Conservation (phyloP, 2,329 filamentous ascomycete species). For the Diplodia seriata region DNA sequence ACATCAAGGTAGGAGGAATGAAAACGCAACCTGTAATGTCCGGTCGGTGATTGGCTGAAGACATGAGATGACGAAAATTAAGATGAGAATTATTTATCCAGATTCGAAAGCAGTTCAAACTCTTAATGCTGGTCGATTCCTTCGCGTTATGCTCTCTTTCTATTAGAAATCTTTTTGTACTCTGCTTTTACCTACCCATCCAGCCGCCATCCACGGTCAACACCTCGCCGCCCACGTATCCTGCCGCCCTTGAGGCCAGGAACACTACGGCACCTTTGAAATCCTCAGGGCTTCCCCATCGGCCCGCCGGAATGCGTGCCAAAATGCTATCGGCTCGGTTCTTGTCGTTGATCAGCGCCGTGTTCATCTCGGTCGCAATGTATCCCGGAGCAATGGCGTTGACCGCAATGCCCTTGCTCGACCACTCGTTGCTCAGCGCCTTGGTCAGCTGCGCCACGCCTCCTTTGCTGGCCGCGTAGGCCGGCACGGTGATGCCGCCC, state of each 20-base stretch:
- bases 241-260: conserved; percentile 76
- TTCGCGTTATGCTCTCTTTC: not conserved
- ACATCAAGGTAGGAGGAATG: conserved; percentile 8
- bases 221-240: conserved; percentile 82
- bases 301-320: conserved; percentile 79
- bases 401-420: conserved; percentile 76
- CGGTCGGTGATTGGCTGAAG: not conserved
- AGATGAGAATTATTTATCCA: conserved; percentile 8
- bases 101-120: not conserved
- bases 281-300: conserved; percentile 85
- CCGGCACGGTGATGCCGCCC: conserved; percentile 85
- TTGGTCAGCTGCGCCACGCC: conserved; percentile 86
- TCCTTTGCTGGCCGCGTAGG: conserved; percentile 86
- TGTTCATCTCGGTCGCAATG: conserved; percentile 94
- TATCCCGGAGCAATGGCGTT: conserved; percentile 92
- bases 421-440: conserved; percentile 86
- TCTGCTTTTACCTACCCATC: conserved; percentile 75
- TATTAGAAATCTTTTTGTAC: not conserved
- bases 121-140: not conserved
- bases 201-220: conserved; percentile 88
- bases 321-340: conserved; percentile 75
- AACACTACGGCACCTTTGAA: conserved; percentile 85
- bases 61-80: not conserved
- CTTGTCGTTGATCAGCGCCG: conserved; percentile 75
- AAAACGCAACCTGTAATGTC: not conserved